phyloP scores from a whole-genome alignment of 306 rosid species.

The Cucurbita maxima region DNA sequence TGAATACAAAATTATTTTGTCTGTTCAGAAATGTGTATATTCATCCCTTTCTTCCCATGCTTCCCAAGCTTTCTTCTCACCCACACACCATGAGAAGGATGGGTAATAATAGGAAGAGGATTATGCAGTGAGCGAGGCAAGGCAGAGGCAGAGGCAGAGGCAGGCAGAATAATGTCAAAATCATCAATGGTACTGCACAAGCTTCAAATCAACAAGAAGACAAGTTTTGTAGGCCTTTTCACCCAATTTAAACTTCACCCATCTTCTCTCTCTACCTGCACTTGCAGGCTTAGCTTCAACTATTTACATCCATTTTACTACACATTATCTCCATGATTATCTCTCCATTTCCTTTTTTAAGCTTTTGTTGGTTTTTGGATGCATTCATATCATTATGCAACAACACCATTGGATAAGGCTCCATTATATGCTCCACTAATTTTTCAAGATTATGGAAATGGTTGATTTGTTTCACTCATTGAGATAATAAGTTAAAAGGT shows the following conservation, averaged over 20 bases:
- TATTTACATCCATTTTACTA: neutral
- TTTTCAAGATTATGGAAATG: neutral
- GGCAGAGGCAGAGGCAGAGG: neutral
- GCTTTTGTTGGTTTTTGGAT: neutral
- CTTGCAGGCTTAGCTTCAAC: neutral
- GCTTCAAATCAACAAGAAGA: neutral
- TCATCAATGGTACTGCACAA: conserved; percentile 2
- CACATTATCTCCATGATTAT: neutral
- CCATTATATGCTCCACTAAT: neutral
- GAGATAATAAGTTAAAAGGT: no score
- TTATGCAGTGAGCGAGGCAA: no score
- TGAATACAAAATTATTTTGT: conserved; percentile 8
- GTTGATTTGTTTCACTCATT: no score
- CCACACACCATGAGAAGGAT: neutral
- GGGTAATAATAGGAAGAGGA: neutral
- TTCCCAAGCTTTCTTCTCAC: neutral
- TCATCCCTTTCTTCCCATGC: conserved; percentile 1
- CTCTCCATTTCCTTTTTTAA: neutral
- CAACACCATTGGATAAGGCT: neutral
- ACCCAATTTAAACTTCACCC: neutral
- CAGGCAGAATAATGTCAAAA: conserved; percentile 7
- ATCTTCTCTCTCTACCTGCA: neutral
- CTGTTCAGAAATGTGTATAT: neutral
- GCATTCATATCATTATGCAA: neutral
- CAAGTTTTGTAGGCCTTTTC: neutral